A percentile compares a stretch with the other conserved stretches of the same genome.
Evolutionary conservation across 83 land plant species (phyloP).

Genomic region (Thuja plicata): DNA sequence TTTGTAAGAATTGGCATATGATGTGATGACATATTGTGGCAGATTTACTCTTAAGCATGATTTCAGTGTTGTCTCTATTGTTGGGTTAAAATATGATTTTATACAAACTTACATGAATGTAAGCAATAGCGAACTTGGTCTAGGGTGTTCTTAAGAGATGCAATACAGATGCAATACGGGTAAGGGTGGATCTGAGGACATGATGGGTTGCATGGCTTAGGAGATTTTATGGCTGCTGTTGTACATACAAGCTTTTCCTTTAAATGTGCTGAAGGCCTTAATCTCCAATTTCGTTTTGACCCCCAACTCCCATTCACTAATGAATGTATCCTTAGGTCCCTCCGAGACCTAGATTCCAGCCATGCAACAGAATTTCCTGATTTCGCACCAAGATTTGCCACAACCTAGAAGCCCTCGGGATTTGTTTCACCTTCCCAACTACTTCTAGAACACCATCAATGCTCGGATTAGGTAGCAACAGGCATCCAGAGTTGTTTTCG

Average conservation of each 20-base stretch:
- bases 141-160: background rate
- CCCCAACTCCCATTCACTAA: too few relatives aligned
- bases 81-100: background rate
- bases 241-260: background rate
- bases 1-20: background rate
- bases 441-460: too few relatives aligned
- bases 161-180: background rate
- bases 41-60: background rate
- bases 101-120: background rate
- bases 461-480: too few relatives aligned
- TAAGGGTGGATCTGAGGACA: background rate
- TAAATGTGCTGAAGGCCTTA: background rate
- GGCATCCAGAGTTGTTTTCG: too few relatives aligned
- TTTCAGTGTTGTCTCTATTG: background rate
- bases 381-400: too few relatives aligned
- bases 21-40: background rate
- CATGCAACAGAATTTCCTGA: too few relatives aligned
- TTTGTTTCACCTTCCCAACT: too few relatives aligned
- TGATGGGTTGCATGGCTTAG: background rate
- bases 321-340: too few relatives aligned
- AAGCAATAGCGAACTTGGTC: background rate
- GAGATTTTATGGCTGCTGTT: background rate
- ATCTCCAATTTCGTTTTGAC: too few relatives aligned
- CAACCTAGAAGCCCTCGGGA: too few relatives aligned
- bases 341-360: too few relatives aligned